Percentiles rank a stretch among this genome's conserved stretches.
phyloP scores from a whole-genome alignment of 164 flowering plant genomes.

The Saururus chinensis region DNA sequence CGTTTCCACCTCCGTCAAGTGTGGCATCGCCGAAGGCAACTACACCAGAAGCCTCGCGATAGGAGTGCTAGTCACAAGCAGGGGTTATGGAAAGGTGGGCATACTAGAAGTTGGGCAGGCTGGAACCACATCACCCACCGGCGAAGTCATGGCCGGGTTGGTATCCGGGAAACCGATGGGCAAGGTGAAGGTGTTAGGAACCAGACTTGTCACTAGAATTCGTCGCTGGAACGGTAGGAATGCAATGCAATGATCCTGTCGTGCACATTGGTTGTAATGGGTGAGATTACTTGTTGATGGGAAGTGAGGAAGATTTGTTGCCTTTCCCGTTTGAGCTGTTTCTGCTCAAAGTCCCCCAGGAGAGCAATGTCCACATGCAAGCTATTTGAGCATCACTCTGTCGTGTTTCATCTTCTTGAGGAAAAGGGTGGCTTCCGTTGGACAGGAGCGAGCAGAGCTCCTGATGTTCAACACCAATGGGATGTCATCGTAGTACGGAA shows the following conservation, averaged over 20 bases:
- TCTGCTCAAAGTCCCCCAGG: slow-evolving; percentile 13
- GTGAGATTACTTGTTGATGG: slow-evolving; percentile 34
- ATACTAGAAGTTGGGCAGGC: neutral
- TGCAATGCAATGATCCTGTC: slow-evolving; percentile 5
- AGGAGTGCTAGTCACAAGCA: slow-evolving; percentile 21
- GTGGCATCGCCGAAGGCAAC: slow-evolving; percentile 29
- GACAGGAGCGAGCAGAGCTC: slow-evolving; percentile 17
- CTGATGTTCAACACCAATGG: slow-evolving; percentile 25
- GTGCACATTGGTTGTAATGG: slow-evolving; percentile 3
- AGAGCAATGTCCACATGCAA: slow-evolving; percentile 21
- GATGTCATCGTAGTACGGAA: slow-evolving; percentile 14
- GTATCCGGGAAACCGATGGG: slow-evolving; percentile 19
- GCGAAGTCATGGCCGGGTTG: slow-evolving; percentile 5
- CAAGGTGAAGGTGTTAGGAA: slow-evolving; percentile 23
- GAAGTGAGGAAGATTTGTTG: slow-evolving; percentile 21
- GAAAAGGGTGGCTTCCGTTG: slow-evolving; percentile 19
- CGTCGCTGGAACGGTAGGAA: slow-evolving; percentile 7
- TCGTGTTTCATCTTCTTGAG: slow-evolving; percentile 11
- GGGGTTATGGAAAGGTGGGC: slow-evolving; percentile 29
- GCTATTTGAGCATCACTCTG: slow-evolving; percentile 7
- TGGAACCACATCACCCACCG: neutral
- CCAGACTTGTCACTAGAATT: slow-evolving; percentile 17
- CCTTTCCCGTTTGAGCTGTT: slow-evolving; percentile 18
- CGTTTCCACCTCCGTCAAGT: slow-evolving; percentile 29
- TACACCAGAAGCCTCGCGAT: slow-evolving; percentile 25